phyloP scores from a whole-genome alignment of 768 basidiomycete genomes.

The Rickenella mellea region DNA sequence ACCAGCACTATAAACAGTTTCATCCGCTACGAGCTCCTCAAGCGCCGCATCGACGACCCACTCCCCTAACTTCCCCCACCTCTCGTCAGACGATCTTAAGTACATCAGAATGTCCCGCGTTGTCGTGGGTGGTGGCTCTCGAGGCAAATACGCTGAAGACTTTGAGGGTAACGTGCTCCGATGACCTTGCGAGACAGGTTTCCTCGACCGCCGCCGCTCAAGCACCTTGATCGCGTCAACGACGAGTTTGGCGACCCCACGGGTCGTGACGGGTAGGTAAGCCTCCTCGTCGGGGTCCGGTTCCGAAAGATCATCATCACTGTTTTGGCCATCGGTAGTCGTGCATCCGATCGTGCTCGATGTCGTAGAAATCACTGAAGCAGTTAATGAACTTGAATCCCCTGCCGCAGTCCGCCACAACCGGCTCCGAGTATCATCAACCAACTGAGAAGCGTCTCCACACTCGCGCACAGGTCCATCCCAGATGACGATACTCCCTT shows the following conservation, averaged over 20 bases:
- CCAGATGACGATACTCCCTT: constrained; percentile 70
- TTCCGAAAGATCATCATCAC: constrained; percentile 47
- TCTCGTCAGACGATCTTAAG: constrained; percentile 43
- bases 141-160: constrained; percentile 3
- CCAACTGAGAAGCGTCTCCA: constrained; percentile 3
- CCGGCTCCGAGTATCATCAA: constrained; percentile 13
- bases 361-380: constrained; percentile 20
- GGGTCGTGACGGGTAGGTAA: constrained; percentile 52
- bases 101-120: constrained; percentile 37
- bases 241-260: constrained; percentile 38
- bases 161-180: not conserved
- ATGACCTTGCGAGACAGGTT: constrained; percentile 7
- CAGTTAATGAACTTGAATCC: constrained; percentile 16
- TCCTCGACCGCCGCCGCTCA: constrained; percentile 10
- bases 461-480: constrained; percentile 45
- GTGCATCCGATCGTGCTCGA: constrained; percentile 9
- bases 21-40: constrained; percentile 29
- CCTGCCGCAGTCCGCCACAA: constrained; percentile 42
- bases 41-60: constrained; percentile 61
- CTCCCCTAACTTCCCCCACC: constrained; percentile 55
- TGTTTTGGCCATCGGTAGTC: constrained; percentile 24
- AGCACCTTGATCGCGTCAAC: constrained; percentile 33
- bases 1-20: constrained; percentile 22
- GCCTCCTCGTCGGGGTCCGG: constrained; percentile 52
- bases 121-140: constrained; percentile 20